Conservation (phyloP, 257 asterid genomes). For the Scutellaria galericulata region DNA sequence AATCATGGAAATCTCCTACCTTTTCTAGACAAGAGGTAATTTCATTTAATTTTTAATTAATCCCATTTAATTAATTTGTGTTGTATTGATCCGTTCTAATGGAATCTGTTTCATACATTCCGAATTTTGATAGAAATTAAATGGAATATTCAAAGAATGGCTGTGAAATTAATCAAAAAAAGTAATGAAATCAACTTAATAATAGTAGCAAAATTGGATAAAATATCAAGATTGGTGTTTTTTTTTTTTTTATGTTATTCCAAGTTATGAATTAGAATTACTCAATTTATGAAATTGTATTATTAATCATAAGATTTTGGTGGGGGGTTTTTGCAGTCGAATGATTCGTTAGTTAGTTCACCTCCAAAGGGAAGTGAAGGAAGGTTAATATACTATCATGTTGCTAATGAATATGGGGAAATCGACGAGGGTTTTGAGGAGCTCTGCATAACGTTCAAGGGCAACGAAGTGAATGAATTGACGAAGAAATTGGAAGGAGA, state of each 20-base stretch:
- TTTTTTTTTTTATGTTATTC: neutral
- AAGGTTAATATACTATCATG: slow-evolving; percentile 56
- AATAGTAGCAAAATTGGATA: too few species aligned
- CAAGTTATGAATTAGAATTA: neutral
- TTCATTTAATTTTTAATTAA: neutral
- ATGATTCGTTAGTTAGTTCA: slow-evolving; percentile 62
- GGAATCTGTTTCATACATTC: too few species aligned
- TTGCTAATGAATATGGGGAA: slow-evolving; percentile 73
- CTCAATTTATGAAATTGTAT: neutral
- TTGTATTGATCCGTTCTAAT: too few species aligned
- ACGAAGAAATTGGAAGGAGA: slow-evolving; percentile 63
- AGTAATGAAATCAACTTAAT: neutral
- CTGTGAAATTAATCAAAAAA: too few species aligned
- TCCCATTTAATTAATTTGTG: neutral
- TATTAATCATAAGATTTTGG: neutral
- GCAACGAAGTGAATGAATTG: slow-evolving; percentile 65
- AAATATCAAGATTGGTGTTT: too few species aligned
- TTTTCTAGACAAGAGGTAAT: slow-evolving; percentile 78
- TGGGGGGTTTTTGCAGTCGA: slow-evolving; percentile 58
- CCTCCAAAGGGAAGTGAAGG: slow-evolving; percentile 77
- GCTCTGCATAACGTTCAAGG: slow-evolving; percentile 66
- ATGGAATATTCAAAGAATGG: too few species aligned
- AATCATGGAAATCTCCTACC: slow-evolving; percentile 58
- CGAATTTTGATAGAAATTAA: too few species aligned
- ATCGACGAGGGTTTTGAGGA: slow-evolving; percentile 70